Evolutionary conservation across 1,139 yeast genomes (phyloP), one percentile per base, ranked within the genome.

Genomic region (Saccharomyces hybrid): DNA sequence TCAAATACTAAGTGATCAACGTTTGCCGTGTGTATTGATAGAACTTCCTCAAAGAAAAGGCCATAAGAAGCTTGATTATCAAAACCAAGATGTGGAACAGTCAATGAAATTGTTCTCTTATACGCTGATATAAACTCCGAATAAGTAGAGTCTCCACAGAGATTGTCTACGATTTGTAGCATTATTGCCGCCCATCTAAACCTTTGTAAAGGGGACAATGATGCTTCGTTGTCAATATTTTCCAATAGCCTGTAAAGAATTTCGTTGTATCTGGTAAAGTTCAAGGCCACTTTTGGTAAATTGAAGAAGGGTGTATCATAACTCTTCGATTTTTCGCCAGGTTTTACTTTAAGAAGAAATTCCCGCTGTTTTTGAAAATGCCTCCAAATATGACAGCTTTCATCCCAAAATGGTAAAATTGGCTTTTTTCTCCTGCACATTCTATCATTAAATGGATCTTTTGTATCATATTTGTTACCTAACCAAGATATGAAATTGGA

Each of bases 401-500:
- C 44, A 38, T 38, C 11, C 44, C 21, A 38, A 38, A 11, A 28
- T 28, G 42, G 14, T 46, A 28, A 11, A 24, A 38, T 8, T 4
- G 24, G n/a, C 5, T 16, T 19, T 9, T 11, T 19, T 38, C 44
- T 19, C 12, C 26, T 19, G 44, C 26, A 11, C 12, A 19, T 38
- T 38, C 5, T 38, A 12, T 38, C 44, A 4, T 38, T 38, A 29
- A 50, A 32, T 19, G 34, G 21, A 26, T 31, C 48, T 27, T 11
- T 14, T 46, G 16, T 47, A n/a, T 29, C 48, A 21, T 44, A 51
- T 5, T 61, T 56, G 11, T 76, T 78, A 51, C 73, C 62, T 11
- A 78, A 46, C 84, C 86, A 82, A 2, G 69, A 60, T 11, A 79
- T 42, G 56, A 80, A 75, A 6, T 61, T 56, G n/a, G 73, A 68